phyloP scores from a whole-genome alignment of 352 stramenopile genomes.

The Globisporangium radiosum region DNA sequence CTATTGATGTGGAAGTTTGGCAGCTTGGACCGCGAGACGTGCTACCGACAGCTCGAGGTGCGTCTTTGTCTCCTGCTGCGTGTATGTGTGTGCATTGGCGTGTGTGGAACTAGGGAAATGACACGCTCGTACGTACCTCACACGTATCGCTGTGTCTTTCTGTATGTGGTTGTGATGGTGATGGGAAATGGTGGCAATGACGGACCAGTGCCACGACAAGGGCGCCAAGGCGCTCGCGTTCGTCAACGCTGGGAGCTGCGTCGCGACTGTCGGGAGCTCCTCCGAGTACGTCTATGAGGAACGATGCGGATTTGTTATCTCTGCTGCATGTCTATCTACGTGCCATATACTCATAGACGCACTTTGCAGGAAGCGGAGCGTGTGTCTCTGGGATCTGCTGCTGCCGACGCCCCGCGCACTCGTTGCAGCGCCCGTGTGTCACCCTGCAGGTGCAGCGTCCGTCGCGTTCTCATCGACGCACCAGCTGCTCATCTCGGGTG shows the following conservation, averaged over 20 bases:
- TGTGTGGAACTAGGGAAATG: background rate
- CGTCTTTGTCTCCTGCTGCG: background rate
- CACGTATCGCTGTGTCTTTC: background rate
- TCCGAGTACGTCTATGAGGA: conserved; percentile 44
- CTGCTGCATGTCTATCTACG: background rate
- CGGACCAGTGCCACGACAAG: conserved; percentile 72
- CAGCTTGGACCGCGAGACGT: conserved; percentile 54
- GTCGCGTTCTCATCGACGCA: conserved; percentile 73
- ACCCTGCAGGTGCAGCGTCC: conserved; percentile 67
- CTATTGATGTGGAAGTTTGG: conserved; percentile 83
- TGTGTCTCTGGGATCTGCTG: conserved; percentile 83
- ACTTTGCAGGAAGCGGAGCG: conserved; percentile 56
- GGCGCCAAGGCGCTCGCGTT: conserved; percentile 71
- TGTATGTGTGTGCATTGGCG: no score
- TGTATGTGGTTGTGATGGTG: background rate
- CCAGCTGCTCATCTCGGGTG: conserved; percentile 80
- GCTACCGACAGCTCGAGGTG: conserved; percentile 66
- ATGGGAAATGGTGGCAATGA: background rate
- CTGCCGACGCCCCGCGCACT: conserved; percentile 66
- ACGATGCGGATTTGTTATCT: conserved; percentile 4
- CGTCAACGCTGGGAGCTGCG: conserved; percentile 69
- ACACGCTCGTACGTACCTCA: background rate
- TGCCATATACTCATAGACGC: background rate
- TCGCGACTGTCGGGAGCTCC: conserved; percentile 69
- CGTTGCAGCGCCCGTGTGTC: conserved; percentile 59